Percentiles rank a stretch among this genome's conserved stretches.
Conservation (phyloP, 768 basidiomycete genomes). For the Pilatotrama ljubarskyi region DNA sequence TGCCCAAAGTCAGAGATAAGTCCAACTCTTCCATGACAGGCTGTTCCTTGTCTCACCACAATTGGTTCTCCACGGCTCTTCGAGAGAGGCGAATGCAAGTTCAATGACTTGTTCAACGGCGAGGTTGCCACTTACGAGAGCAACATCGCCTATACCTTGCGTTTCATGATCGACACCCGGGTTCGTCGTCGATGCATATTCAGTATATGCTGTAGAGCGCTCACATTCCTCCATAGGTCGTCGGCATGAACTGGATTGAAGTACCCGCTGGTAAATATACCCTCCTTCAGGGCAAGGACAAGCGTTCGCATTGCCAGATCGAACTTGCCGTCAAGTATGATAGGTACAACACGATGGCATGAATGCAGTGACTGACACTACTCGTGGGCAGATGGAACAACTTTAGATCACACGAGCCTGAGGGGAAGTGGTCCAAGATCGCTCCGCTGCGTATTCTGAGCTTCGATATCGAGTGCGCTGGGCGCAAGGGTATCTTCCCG, state of each 20-base stretch:
- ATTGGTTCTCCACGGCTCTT: conserved; percentile 41
- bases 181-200: conserved; percentile 39
- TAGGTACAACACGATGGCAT: too few relatives aligned
- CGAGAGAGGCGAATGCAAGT: conserved; percentile 54
- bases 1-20: conserved; percentile 94
- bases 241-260: conserved; percentile 99
- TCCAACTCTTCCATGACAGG: conserved; percentile 35
- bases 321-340: conserved; percentile 77
- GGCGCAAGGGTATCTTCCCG: conserved; percentile 95
- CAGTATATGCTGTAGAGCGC: background rate
- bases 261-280: conserved; percentile 81
- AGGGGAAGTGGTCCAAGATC: conserved; percentile 88
- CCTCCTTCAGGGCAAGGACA: conserved; percentile 54
- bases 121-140: conserved; percentile 83
- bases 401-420: conserved; percentile 89
- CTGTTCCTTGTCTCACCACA: conserved; percentile 8
- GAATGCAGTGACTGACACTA: background rate
- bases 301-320: conserved; percentile 83
- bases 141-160: conserved; percentile 85
- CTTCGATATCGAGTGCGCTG: conserved; percentile 99
- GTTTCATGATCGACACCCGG: conserved; percentile 98
- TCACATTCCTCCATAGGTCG: conserved; percentile 52
- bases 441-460: conserved; percentile 93
- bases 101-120: conserved; percentile 45
- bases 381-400: conserved; percentile 62